A percentile compares a stretch with the other conserved stretches of the same genome.
phyloP scores from a whole-genome alignment of 768 basidiomycete species.

The Lactarius sanguifluus region DNA sequence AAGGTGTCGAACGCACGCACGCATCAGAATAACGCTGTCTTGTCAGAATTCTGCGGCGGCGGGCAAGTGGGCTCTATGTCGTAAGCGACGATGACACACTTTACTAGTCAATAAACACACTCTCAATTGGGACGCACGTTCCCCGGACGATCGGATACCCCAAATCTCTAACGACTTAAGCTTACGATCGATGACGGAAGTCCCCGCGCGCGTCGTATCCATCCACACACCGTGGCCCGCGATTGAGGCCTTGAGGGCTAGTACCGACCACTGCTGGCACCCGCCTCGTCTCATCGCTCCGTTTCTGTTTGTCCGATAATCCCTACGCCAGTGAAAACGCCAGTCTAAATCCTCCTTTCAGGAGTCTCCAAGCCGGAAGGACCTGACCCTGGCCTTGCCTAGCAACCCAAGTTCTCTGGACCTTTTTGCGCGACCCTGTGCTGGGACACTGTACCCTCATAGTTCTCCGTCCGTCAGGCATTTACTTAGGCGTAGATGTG shows the following conservation, averaged over 20 bases:
- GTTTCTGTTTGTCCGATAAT: not conserved
- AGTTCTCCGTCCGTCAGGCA: not conserved
- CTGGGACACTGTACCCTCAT: not conserved
- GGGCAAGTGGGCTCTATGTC: not conserved
- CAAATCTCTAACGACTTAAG: not conserved
- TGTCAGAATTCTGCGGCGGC: not conserved
- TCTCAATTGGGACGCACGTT: not conserved
- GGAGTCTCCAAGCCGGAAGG: not conserved
- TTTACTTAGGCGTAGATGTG: not conserved
- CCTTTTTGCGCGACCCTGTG: not conserved
- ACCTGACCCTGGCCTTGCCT: not conserved
- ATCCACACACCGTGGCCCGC: too few species aligned
- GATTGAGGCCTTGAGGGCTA: too few species aligned
- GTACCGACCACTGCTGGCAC: not conserved
- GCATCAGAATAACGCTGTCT: not conserved
- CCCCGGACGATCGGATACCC: not conserved
- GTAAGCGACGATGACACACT: not conserved
- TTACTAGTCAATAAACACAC: not conserved
- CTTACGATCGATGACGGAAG: not conserved
- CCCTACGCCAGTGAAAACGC: not conserved
- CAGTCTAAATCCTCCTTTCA: not conserved
- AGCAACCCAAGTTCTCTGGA: not conserved
- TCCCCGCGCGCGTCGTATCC: not conserved
- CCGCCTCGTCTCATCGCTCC: not conserved
- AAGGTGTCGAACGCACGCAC: slow-evolving; percentile 1